A percentile compares a stretch with the other conserved stretches of the same genome.
Evolutionary conservation across 1,284 basidiomycete species (phyloP).

Genomic region (Cystobasidium sp.): DNA sequence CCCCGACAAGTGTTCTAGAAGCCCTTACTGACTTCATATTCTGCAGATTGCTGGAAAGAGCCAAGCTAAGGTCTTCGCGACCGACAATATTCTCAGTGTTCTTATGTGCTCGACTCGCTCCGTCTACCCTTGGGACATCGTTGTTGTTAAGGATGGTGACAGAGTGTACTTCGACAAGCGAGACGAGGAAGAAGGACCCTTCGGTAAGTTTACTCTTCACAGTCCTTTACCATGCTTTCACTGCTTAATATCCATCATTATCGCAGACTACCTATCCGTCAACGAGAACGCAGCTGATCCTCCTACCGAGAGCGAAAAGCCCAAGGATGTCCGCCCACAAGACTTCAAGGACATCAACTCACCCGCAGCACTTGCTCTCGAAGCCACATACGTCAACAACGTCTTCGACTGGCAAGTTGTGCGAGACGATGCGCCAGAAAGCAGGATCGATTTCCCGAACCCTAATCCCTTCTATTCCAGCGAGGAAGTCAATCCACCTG

Average conservation of each 20-base stretch:
- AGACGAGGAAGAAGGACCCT: constrained; percentile 80
- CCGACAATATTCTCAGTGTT: constrained; percentile 92
- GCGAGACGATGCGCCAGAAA: constrained; percentile 66
- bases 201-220: constrained; percentile 60
- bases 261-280: constrained; percentile 85
- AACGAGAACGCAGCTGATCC: constrained; percentile 98
- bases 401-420: constrained; percentile 98
- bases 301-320: constrained; percentile 79
- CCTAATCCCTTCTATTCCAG: constrained; percentile 96
- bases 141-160: constrained; percentile 89
- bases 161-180: constrained; percentile 98
- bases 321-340: constrained; percentile 62
- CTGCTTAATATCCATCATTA: too few relatives aligned
- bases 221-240: not conserved
- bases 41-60: constrained; percentile 74
- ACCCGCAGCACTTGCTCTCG: constrained; percentile 88
- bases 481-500: constrained; percentile 91
- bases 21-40: constrained; percentile 6
- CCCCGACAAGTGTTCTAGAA: not conserved
- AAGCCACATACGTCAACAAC: constrained; percentile 99
- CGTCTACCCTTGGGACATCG: constrained; percentile 98
- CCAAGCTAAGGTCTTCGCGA: constrained; percentile 85
- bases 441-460: constrained; percentile 70
- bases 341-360: constrained; percentile 80
- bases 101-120: constrained; percentile 96